Percentiles rank a stretch among this genome's conserved stretches.
Evolutionary conservation across 306 rosid genomes (phyloP).

Genomic region (Ceratonia siliqua): DNA sequence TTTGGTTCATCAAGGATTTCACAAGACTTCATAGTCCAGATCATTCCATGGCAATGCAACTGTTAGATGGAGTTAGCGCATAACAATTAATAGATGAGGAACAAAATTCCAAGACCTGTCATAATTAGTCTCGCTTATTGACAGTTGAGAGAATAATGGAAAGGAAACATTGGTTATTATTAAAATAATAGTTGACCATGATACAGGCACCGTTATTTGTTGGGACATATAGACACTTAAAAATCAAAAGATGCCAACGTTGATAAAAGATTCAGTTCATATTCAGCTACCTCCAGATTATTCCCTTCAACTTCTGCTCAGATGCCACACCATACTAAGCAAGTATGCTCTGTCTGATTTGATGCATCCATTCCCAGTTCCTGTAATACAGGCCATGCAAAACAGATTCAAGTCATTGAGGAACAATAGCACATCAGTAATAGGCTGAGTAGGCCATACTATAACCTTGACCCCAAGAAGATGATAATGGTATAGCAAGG

Average conservation of each 20-base stretch:
- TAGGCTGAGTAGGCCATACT: no score
- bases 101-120: no score
- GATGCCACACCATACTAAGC: conserved; percentile 46
- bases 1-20: no score
- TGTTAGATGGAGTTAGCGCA: no score
- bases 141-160: background rate
- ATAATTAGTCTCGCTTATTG: no score
- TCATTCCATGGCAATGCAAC: no score
- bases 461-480: no score
- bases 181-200: conserved; percentile 20
- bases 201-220: conserved; percentile 14
- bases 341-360: conserved; percentile 75
- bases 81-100: no score
- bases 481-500: background rate
- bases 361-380: conserved; percentile 73
- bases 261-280: conserved; percentile 32
- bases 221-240: conserved; percentile 21
- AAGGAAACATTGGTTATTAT: conserved; percentile 17
- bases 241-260: conserved; percentile 36
- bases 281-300: conserved; percentile 29
- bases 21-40: no score
- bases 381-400: conserved; percentile 66
- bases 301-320: conserved; percentile 39
- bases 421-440: background rate
- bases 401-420: conserved; percentile 13